Base-by-base conservation (phyloP, 352 stramenopile genomes). In the Phytophthora sp. region DNA sequence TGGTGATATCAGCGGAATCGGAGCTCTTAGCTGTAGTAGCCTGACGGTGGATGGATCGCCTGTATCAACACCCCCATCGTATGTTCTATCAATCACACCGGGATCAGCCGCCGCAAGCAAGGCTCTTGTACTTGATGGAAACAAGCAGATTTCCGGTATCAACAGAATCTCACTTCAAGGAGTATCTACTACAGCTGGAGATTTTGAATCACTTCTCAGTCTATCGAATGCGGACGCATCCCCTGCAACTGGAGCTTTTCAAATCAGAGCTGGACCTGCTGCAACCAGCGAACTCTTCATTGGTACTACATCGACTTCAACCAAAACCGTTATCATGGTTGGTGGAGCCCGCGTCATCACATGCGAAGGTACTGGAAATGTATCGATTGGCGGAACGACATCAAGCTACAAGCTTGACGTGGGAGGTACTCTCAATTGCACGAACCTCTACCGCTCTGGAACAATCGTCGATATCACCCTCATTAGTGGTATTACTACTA, bases 341-440 rank as follows among this genome's bases (percentile, higher is more conserved):
- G n/a, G n/a, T n/a, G n/a, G n/a, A n/a, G 38, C 17, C 5, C 38
- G 38, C 27, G 38, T 44, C n/a, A 44, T 44, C 15, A 44, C 38
- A 44, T 44, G 38, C 38, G 38, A 44, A 18, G 18, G 12, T 18
- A 44, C 38, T 20, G 18, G 20, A 20, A 54, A 54, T 43, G 32
- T 58, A 34, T 49, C 50, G 30, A 50, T 58, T 32, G 50, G 50
- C 26, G 50, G 50, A n/a, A 42, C 37, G 17, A 58, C 50, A 20
- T 43, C 50, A 42, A 49, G 37, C 9, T 48, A 48, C 41, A 48
- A 48, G 41, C 41, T 48, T 15, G 12, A 32, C 23, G 41, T 48
- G 21, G 18, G 18, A 34, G 41, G 41, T 34, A 32, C 21, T 8
- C 5, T 48, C 41, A 48, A 48, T 32, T 48, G 41, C 41, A 48